Percentiles rank a stretch among this genome's conserved stretches.
phyloP scores from a whole-genome alignment of 1,284 basidiomycete genomes.

The Heliocybe sulcata region DNA sequence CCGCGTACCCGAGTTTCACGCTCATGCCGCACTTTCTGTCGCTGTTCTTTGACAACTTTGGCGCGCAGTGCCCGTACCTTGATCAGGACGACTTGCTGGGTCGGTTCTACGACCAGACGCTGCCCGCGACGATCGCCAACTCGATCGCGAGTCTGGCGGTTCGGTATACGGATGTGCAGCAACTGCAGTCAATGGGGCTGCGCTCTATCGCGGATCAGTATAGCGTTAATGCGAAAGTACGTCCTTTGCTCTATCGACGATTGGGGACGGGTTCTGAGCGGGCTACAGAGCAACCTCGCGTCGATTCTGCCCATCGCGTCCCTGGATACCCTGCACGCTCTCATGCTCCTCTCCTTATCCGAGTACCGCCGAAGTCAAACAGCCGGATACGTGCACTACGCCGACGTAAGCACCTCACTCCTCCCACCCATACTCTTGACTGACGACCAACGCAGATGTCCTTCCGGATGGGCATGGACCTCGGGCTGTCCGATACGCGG shows the following conservation, averaged over 20 bases:
- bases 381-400: not conserved
- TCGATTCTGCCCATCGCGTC: not conserved
- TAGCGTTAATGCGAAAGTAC: not conserved
- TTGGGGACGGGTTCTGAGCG: not conserved
- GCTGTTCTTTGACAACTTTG: not conserved
- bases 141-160: not conserved
- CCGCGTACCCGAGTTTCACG: not conserved
- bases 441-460: not conserved
- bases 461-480: not conserved
- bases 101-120: not conserved
- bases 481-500: not conserved
- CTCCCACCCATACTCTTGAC: not conserved
- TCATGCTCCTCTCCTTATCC: not conserved
- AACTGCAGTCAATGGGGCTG: not conserved
- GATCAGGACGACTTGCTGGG: not conserved
- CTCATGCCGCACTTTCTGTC: slow-evolving; percentile 1
- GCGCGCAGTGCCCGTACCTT: not conserved
- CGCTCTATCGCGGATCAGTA: not conserved
- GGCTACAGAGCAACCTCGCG: not conserved
- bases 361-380: not conserved
- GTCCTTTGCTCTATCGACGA: not conserved
- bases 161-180: not conserved
- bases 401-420: not conserved
- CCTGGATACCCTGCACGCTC: not conserved
- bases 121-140: not conserved